These are phyloP conservation scores for Mucuna pruriens DNA, from an alignment of 306 rosid genomes.

Conservation along the genomic window DNA sequence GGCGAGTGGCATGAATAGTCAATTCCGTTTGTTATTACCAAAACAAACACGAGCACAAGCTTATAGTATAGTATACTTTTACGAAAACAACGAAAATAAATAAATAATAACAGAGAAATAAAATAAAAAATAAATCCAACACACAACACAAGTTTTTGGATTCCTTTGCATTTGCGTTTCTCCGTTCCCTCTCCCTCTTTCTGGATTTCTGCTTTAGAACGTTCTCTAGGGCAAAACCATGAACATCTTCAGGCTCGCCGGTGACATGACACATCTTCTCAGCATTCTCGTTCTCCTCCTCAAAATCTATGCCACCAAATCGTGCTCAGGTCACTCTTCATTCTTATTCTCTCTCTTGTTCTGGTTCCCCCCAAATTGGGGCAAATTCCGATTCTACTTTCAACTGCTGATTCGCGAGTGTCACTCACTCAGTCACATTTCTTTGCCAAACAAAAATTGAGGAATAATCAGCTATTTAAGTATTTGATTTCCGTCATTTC, in stretches of 20 bases:
- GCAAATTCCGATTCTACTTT: not conserved
- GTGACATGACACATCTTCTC: slow-evolving; percentile 91
- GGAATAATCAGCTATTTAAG: not conserved
- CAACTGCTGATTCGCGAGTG: not conserved
- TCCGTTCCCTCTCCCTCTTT: not conserved
- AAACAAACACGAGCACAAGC: too few relatives aligned
- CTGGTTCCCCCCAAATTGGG: not conserved
- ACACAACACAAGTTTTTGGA: not conserved
- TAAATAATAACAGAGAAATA: not conserved
- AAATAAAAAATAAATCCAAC: not conserved
- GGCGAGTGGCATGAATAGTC: too few relatives aligned
- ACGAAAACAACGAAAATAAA: not conserved
- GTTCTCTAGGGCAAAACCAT: slow-evolving; percentile 49
- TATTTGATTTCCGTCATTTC: not conserved
- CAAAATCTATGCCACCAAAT: slow-evolving; percentile 96
- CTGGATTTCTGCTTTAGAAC: not conserved
- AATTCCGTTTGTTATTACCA: too few relatives aligned
- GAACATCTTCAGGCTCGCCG: slow-evolving; percentile 94
- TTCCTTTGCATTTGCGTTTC: slow-evolving; percentile 21
- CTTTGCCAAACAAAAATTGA: not conserved
- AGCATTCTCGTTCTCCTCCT: slow-evolving; percentile 89
- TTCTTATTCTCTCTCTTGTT: not conserved
- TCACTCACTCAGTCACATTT: not conserved
- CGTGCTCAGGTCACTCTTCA: slow-evolving; percentile 75
- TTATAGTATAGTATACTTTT: too few relatives aligned